Conservation (phyloP, 2,329 filamentous ascomycete species). For the Colletotrichum filicis region DNA sequence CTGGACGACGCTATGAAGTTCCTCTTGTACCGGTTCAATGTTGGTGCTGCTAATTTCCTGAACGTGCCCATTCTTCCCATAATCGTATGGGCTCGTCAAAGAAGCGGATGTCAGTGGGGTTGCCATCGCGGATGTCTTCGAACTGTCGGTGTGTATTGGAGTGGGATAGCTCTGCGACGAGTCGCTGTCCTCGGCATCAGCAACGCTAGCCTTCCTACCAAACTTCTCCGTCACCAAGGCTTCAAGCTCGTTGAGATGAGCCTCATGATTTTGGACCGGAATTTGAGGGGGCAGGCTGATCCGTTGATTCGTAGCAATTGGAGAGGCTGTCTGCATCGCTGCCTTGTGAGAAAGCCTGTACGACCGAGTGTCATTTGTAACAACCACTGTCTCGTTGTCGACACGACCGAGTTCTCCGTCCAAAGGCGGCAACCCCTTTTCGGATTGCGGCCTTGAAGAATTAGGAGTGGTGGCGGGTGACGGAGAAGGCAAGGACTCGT, state of each 20-base stretch:
- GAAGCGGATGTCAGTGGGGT: conserved; percentile 18
- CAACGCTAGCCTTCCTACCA: conserved; percentile 25
- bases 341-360: conserved; percentile 30
- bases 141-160: conserved; percentile 12
- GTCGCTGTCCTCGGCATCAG: conserved; percentile 32
- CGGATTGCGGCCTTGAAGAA: conserved; percentile 53
- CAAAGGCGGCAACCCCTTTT: conserved; percentile 43
- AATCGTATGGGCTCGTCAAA: conserved; percentile 10
- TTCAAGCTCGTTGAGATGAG: conserved; percentile 28
- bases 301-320: conserved; percentile 14
- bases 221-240: conserved; percentile 30
- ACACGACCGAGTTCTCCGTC: conserved; percentile 31
- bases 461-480: conserved; percentile 51
- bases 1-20: conserved; percentile 2
- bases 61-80: background rate
- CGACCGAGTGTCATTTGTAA: conserved; percentile 30
- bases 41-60: background rate
- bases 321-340: conserved; percentile 8
- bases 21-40: background rate
- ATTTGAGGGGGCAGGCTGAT: conserved; percentile 31
- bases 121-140: conserved; percentile 12
- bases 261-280: conserved; percentile 17
- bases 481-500: conserved; percentile 46
- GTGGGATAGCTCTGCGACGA: conserved; percentile 24
- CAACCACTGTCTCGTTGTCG: conserved; percentile 26